Evolutionary conservation across 768 basidiomycete species (phyloP), one percentile per base, ranked within the genome.

Genomic region (Russula dissimulans): DNA sequence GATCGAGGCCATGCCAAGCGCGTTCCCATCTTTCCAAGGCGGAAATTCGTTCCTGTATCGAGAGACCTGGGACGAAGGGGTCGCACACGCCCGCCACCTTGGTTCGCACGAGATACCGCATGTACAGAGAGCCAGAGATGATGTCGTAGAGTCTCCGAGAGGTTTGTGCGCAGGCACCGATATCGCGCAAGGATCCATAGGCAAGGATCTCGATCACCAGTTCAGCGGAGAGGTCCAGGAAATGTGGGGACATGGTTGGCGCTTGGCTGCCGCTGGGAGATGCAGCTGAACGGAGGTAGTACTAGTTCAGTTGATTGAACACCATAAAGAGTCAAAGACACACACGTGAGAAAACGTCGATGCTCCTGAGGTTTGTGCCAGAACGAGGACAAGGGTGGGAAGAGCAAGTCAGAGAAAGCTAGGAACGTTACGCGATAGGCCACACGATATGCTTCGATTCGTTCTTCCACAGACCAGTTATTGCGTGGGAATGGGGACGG

Each of bases 191-290:
- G 34, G 62, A 63, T 42, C 54, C 42, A 29, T 54, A n/a, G 12
- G 62, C 42, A 17, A 63, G n/a, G 47, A 63, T 60, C 18, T 63
- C 53, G 34, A 60, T 55, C n/a, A 63, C 49, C 7, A 63, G 59
- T 32, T 63, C 62, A 18, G 53, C 38, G 48, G 62, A 63, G 31
- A 63, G 62, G 48, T 63, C 48, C 42, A 63, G 42, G 58, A 63
- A 31, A 17, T 54, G 61, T 2, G 61, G 61, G 5, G 61, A 47
- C 56, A 62, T 62, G 45, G 50, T 41, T 39, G 51, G 45, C 41
- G 61, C 32, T 18, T 50, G 56, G 46, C 3, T 53, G 56, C 38
- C 18, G 56, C 51, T 42, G 10, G 22, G 22, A 26, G 22, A 26
- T 26, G 22, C 22, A 26, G 22, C 22, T 26, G 22, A 26, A 26